Percentiles rank a stretch among this genome's conserved stretches.
These are phyloP conservation scores for Tilletia horrida DNA, from an alignment of 1,284 basidiomycete species.

Conservation along the genomic window DNA sequence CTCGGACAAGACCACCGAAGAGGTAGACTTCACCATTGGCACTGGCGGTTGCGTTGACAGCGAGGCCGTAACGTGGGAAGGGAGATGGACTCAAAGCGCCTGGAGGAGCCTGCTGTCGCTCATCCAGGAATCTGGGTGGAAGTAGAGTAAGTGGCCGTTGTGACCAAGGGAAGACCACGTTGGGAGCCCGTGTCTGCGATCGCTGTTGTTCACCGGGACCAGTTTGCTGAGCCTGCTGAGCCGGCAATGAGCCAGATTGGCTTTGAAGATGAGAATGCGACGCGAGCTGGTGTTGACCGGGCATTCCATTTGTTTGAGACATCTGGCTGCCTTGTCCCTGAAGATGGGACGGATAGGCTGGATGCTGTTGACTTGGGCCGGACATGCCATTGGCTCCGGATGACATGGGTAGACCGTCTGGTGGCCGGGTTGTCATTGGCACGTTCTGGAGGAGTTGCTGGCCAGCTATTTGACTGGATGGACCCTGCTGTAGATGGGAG, in stretches of 20 bases:
- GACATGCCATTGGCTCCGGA: no score
- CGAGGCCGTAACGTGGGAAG: slow-evolving; percentile 95
- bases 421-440: no score
- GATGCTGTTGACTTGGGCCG: no score
- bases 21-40: slow-evolving; percentile 84
- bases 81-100: slow-evolving; percentile 60
- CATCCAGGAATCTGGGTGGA: slow-evolving; percentile 53
- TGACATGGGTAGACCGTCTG: no score
- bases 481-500: no score
- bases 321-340: no score
- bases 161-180: slow-evolving; percentile 53
- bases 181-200: not conserved
- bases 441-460: no score
- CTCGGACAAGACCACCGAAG: slow-evolving; percentile 92
- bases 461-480: no score
- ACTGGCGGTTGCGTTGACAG: slow-evolving; percentile 75
- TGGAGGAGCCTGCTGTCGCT: slow-evolving; percentile 48
- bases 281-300: no score
- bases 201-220: not conserved
- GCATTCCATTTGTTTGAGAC: no score
- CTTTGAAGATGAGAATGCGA: not conserved
- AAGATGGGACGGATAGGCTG: no score
- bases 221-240: not conserved
- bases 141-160: slow-evolving; percentile 50
- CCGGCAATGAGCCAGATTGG: no score